Conservation (phyloP, 345 rosid genomes). For the Acer negundo region DNA sequence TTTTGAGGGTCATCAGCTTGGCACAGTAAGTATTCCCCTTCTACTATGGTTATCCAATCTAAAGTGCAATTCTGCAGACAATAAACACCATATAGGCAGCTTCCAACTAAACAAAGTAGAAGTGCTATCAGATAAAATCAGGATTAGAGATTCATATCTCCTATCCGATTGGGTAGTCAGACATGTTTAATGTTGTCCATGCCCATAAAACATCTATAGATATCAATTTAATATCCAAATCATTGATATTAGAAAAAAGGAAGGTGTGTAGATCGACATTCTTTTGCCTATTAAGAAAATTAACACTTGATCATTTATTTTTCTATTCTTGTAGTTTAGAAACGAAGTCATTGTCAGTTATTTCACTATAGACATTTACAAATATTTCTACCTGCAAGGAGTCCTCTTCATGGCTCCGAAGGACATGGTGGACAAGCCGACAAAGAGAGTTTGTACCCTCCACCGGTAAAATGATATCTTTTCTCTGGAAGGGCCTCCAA, state of each 20-base stretch:
- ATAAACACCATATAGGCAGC: not conserved
- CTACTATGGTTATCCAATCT: not conserved
- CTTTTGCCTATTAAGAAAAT: not conserved
- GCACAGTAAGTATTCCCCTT: not conserved
- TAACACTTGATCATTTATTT: not conserved
- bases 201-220: not conserved
- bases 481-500: slow-evolving; percentile 74
- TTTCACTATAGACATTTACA: not conserved
- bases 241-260: not conserved
- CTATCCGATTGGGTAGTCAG: not conserved
- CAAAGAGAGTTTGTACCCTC: slow-evolving; percentile 82
- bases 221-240: not conserved
- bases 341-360: not conserved
- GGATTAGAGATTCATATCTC: not conserved
- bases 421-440: slow-evolving; percentile 70
- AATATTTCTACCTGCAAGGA: slow-evolving; percentile 66
- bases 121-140: slow-evolving; percentile 4
- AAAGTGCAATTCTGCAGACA: not conserved
- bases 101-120: not conserved
- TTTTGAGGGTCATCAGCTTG: not conserved
- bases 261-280: not conserved
- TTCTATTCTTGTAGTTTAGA: not conserved
- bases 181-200: not conserved
- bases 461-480: slow-evolving; percentile 67
- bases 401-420: slow-evolving; percentile 78